Evolutionary conservation across 768 basidiomycete genomes (phyloP).

Genomic region (Paxillus ammoniavirescens): DNA sequence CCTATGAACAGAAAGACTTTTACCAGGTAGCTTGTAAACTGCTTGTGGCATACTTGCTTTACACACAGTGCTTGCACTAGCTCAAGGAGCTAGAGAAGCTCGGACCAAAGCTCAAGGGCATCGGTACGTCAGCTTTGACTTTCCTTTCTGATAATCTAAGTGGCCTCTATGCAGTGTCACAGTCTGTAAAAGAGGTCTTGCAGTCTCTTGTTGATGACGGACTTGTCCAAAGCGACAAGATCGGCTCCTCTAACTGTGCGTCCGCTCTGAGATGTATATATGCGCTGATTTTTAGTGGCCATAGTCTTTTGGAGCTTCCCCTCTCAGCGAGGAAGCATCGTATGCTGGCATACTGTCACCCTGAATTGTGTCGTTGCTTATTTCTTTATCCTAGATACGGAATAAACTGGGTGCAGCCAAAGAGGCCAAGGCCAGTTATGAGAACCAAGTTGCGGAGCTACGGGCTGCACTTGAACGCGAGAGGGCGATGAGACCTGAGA

Average conservation of each 20-base stretch:
- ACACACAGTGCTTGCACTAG: conserved; percentile 32
- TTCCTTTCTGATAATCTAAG: not conserved
- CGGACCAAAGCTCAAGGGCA: conserved; percentile 86
- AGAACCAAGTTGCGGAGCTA: conserved; percentile 51
- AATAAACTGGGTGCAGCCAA: conserved; percentile 50
- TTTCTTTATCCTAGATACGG: conserved; percentile 46
- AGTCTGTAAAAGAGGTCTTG: conserved; percentile 89
- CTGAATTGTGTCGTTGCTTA: not conserved
- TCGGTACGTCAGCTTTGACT: conserved; percentile 49
- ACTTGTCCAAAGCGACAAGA: conserved; percentile 86
- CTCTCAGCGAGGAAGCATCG: conserved; percentile 79
- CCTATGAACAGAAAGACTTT: conserved; percentile 67
- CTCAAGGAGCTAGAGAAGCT: conserved; percentile 93
- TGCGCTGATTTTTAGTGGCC: conserved; percentile 16
- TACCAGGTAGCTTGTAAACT: conserved; percentile 47
- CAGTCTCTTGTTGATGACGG: conserved; percentile 86
- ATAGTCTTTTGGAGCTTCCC: conserved; percentile 96
- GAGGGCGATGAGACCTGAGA: conserved; percentile 52
- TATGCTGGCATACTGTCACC: conserved; percentile 28
- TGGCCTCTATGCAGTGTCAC: conserved; percentile 56
- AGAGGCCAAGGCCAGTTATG: conserved; percentile 41
- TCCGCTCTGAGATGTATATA: conserved; percentile 15
- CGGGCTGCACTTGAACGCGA: conserved; percentile 48
- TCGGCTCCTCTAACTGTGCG: conserved; percentile 92
- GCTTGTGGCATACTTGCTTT: not conserved